Evolutionary conservation across 768 basidiomycete species (phyloP), one percentile per base, ranked within the genome.

Genomic region (Leucocoprinus sp.): DNA sequence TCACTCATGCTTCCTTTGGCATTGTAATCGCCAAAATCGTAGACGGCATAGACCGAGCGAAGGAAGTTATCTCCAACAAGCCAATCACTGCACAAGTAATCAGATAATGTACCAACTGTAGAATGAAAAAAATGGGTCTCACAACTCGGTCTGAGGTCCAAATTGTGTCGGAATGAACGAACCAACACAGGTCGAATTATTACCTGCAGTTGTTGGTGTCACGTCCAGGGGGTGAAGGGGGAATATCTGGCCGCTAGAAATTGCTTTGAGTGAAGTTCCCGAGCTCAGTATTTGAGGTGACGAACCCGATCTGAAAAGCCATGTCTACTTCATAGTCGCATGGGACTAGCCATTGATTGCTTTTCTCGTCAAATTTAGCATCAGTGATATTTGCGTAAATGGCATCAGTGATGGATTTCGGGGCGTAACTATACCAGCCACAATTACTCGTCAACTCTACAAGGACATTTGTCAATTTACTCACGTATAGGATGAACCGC

Each of bases 21-120:
- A 56, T 80, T 75, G 53, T 77, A 88, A 63, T 91, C 84, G 18
- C 88, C 88, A 57, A 84, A 92, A 61, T 90, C 84, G 60, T 89
- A 92, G 45, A 92, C 64, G 6, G 84, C 75, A 61, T 91, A 91
- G 29, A 90, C 65, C 12, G 85, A 84, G 48, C 89, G 86, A 49
- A 92, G 71, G 58, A 88, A 73, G 55, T 86, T 90, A 62, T 85
- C 88, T 17, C 89, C 89, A 43, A 90, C 57, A 36, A 92, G 69
- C 80, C 85, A 84, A 59, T 92, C 89, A 57, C 86, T 89, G 49
- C 8, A 15, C 52, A 44, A 4, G 19, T 17, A 8, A 8, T 41
- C 17, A 41, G n/a, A 2, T 9, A 48, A 33, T 39, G 42, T 35
- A 43, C 14, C n/a, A 9, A 18, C 28, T 12, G 18, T 5, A 41